Evolutionary conservation across 306 rosid genomes (phyloP).

Genomic region (Crataegus laevigata): DNA sequence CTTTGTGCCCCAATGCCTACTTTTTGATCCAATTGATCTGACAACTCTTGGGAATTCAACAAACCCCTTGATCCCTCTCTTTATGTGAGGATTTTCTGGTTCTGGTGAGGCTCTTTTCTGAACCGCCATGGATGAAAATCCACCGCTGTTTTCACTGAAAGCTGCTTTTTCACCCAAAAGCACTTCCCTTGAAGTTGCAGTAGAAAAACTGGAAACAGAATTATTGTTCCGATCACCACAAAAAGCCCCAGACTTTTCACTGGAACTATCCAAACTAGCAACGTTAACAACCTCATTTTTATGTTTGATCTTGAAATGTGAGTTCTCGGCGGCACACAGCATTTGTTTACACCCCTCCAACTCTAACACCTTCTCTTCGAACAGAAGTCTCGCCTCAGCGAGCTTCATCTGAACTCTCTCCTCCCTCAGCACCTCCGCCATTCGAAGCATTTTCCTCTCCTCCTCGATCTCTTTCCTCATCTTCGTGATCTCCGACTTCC

Average conservation of each 20-base stretch:
- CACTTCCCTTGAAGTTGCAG: not conserved
- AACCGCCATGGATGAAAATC: slow-evolving; percentile 7
- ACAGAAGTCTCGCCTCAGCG: slow-evolving; percentile 36
- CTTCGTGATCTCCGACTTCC: slow-evolving; percentile 22
- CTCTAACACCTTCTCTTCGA: slow-evolving; percentile 35
- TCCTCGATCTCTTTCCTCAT: slow-evolving; percentile 45
- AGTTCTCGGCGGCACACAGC: not conserved
- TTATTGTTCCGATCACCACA: not conserved
- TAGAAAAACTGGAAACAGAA: not conserved
- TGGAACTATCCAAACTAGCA: not conserved
- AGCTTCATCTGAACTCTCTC: slow-evolving; percentile 62
- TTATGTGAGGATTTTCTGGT: slow-evolving; percentile 50
- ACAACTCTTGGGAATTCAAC: slow-evolving; percentile 54
- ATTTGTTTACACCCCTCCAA: slow-evolving; percentile 12
- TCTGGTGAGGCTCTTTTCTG: slow-evolving; percentile 28
- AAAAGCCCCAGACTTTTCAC: slow-evolving; percentile 5
- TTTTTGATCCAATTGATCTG: slow-evolving; percentile 36
- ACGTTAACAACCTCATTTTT: not conserved
- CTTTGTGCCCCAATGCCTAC: slow-evolving; percentile 46
- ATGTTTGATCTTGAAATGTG: slow-evolving; percentile 7
- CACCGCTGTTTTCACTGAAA: not conserved
- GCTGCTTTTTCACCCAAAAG: slow-evolving; percentile 1
- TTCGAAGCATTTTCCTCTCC: slow-evolving; percentile 47
- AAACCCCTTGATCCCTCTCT: slow-evolving; percentile 58
- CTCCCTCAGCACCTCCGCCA: slow-evolving; percentile 46